Percentiles rank a stretch among this genome's conserved stretches.
Conservation (phyloP, 2,329 filamentous ascomycete species). For the Massarina eburnea region DNA sequence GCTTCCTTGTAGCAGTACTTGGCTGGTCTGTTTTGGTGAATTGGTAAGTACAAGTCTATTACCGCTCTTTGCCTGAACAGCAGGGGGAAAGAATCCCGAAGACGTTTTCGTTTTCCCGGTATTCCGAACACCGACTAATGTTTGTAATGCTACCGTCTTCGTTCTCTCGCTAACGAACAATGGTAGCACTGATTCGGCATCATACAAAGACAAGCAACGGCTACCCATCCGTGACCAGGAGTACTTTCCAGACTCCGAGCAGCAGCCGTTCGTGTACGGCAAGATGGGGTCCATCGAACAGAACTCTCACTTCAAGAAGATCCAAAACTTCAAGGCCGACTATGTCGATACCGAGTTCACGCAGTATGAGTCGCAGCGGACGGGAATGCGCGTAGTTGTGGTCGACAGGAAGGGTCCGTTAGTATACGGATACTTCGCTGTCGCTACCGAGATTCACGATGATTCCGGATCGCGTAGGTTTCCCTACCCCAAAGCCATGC, state of each 20-base stretch:
- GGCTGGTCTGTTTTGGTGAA: neutral
- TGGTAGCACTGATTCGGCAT: slow-evolving; percentile 27
- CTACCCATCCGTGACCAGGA: neutral
- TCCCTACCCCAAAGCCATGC: neutral
- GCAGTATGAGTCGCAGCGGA: slow-evolving; percentile 93
- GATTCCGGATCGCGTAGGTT: slow-evolving; percentile 77
- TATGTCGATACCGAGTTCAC: slow-evolving; percentile 88
- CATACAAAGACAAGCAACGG: slow-evolving; percentile 23
- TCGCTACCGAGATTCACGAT: slow-evolving; percentile 96
- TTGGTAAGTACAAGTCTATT: neutral
- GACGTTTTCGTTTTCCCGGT: no score
- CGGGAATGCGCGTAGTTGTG: slow-evolving; percentile 91
- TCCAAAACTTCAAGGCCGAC: slow-evolving; percentile 84
- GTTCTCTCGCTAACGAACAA: slow-evolving; percentile 27
- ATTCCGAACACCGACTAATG: no score
- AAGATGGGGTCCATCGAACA: slow-evolving; percentile 38
- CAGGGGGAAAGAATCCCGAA: no score
- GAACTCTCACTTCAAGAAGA: slow-evolving; percentile 70
- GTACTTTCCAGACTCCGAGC: neutral
- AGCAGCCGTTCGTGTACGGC: slow-evolving; percentile 13
- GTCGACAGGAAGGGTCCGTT: slow-evolving; percentile 95
- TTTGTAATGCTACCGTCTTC: neutral
- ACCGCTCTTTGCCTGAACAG: neutral
- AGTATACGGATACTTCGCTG: slow-evolving; percentile 82
- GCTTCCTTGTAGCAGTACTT: neutral